Evolutionary conservation across 139 green algal genomes (phyloP).

Genomic region (Tetradesmus obliquus): DNA sequence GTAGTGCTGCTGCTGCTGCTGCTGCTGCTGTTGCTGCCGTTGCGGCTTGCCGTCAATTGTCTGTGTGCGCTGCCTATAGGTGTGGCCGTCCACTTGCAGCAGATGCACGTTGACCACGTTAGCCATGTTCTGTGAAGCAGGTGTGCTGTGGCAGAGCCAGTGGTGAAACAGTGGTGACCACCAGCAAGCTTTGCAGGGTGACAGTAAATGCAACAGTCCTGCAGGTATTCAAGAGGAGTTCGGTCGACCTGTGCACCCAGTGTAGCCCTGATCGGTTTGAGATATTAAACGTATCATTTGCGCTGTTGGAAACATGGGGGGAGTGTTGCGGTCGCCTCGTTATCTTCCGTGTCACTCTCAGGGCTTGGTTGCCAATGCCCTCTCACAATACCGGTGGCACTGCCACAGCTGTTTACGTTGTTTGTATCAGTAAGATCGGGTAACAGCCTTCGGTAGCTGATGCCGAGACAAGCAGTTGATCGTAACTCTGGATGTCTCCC

Average conservation of each 20-base stretch:
- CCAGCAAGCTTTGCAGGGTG: too few relatives aligned
- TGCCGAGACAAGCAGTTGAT: not conserved
- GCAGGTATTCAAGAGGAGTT: not conserved
- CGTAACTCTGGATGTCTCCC: not conserved
- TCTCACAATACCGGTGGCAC: not conserved
- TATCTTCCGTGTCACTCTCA: not conserved
- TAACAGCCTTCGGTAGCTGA: not conserved
- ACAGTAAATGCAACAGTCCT: not conserved
- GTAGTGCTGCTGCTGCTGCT: constrained; percentile 2
- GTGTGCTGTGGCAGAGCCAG: not conserved
- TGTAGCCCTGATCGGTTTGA: too few relatives aligned
- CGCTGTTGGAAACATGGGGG: too few relatives aligned
- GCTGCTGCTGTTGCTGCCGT: not conserved
- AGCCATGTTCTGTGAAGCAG: not conserved
- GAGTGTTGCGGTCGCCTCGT: not conserved
- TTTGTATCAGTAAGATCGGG: too few relatives aligned
- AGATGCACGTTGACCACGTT: not conserved
- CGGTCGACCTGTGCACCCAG: too few relatives aligned
- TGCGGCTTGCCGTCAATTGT: not conserved
- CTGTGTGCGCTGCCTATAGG: not conserved
- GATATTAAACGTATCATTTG: too few relatives aligned
- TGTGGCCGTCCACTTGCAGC: not conserved
- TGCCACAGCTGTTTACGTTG: not conserved
- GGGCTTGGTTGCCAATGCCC: not conserved
- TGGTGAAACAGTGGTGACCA: not conserved